A percentile compares a stretch with the other conserved stretches of the same genome.
These are phyloP conservation scores for Ganoderma leucocontextum DNA, from an alignment of 1,284 basidiomycete species.

Conservation along the genomic window DNA sequence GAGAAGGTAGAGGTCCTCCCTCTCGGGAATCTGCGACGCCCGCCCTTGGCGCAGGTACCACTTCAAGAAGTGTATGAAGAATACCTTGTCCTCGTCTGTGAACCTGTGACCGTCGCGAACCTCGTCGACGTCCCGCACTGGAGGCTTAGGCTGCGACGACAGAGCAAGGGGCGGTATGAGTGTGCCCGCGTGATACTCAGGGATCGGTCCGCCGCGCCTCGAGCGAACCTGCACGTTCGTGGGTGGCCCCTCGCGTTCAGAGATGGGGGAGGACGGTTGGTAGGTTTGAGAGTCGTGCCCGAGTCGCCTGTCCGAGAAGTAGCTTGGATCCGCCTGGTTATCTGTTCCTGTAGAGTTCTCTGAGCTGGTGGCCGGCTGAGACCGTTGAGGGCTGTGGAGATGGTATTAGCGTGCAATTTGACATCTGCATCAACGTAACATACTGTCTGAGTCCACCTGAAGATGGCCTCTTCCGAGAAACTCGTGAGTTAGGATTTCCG, in stretches of 20 bases:
- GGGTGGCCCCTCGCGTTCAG: neutral
- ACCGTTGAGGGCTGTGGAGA: neutral
- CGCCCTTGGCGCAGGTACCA: neutral
- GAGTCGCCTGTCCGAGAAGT: neutral
- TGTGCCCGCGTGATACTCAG: constrained; percentile 9
- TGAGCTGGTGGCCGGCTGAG: neutral
- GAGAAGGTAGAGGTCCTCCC: neutral
- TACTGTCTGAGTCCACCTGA: neutral
- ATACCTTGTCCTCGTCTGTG: constrained; percentile 9
- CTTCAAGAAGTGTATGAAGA: constrained; percentile 15
- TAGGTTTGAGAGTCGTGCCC: neutral
- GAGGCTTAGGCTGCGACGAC: neutral
- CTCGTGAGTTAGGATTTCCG: neutral
- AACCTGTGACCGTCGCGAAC: neutral
- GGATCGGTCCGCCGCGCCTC: constrained; percentile 11
- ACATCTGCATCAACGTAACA: neutral
- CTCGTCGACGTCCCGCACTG: neutral
- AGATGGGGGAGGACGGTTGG: neutral
- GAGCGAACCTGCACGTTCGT: constrained; percentile 4
- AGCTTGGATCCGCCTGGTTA: neutral
- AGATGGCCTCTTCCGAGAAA: neutral
- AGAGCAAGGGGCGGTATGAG: neutral
- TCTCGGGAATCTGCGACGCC: neutral
- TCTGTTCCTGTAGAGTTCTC: neutral
- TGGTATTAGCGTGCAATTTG: neutral